A percentile compares a stretch with the other conserved stretches of the same genome.
These are phyloP conservation scores for Biscutella laevigata DNA, from an alignment of 441 rosid species.

Conservation along the genomic window DNA sequence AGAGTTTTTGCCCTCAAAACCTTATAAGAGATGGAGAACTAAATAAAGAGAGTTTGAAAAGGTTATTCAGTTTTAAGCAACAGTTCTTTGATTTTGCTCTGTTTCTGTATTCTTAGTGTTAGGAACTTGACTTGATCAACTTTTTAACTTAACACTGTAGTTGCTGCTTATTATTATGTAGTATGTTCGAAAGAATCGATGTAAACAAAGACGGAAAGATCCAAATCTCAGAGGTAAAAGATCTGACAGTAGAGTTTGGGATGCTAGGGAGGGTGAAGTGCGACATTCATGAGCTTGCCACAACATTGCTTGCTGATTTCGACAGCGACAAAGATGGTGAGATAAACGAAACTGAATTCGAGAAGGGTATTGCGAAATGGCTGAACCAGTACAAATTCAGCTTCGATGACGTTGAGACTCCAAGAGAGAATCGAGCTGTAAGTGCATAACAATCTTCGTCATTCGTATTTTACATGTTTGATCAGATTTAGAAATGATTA, in stretches of 20 bases:
- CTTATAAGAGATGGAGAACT: slow-evolving; percentile 17
- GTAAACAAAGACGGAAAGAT: slow-evolving; percentile 25
- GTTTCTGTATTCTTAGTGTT: too few relatives aligned
- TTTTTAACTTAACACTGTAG: too few relatives aligned
- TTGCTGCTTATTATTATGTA: too few relatives aligned
- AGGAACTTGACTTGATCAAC: too few relatives aligned
- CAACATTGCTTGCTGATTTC: slow-evolving; percentile 13
- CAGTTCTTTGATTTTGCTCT: too few relatives aligned
- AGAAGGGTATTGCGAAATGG: slow-evolving; percentile 16
- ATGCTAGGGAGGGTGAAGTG: slow-evolving; percentile 22
- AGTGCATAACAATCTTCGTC: neutral
- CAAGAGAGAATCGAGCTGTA: slow-evolving; percentile 11
- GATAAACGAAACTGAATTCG: slow-evolving; percentile 14
- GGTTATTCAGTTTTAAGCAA: neutral
- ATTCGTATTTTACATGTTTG: neutral
- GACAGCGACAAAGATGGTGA: slow-evolving; percentile 14
- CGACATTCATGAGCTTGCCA: slow-evolving; percentile 16
- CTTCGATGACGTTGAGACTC: neutral
- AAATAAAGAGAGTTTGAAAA: slow-evolving; percentile 15
- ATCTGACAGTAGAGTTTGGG: slow-evolving; percentile 22
- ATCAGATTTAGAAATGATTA: slow-evolving; percentile 21
- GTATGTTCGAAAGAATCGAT: slow-evolving; percentile 14
- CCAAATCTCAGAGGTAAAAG: slow-evolving; percentile 21
- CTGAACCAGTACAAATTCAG: slow-evolving; percentile 13
- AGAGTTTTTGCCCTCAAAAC: slow-evolving; percentile 13